These are phyloP conservation scores for Madurella mycetomatis DNA, from an alignment of 2,329 filamentous ascomycete genomes.

Conservation along the genomic window DNA sequence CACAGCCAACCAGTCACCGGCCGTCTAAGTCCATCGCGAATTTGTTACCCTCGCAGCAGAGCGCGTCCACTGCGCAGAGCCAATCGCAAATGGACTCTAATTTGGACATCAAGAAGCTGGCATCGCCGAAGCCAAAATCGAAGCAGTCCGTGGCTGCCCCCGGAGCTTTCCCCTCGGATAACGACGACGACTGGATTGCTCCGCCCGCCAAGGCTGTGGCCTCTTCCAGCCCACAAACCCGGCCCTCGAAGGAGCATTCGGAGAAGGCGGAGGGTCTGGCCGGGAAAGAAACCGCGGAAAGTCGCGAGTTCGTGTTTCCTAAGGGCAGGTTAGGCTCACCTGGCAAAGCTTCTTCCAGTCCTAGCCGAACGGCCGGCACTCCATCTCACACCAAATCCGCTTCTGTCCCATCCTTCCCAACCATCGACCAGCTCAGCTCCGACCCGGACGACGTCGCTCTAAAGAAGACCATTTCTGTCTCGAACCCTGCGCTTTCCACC, in stretches of 20 bases:
- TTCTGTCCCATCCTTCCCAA: slow-evolving; percentile 55
- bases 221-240: slow-evolving; percentile 34
- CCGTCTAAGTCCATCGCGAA: slow-evolving; percentile 46
- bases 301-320: slow-evolving; percentile 42
- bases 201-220: slow-evolving; percentile 41
- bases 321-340: slow-evolving; percentile 39
- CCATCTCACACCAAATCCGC: slow-evolving; percentile 57
- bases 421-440: slow-evolving; percentile 17
- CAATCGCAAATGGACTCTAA: slow-evolving; percentile 14
- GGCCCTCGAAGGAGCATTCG: slow-evolving; percentile 56
- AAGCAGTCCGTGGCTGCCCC: slow-evolving; percentile 40
- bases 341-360: slow-evolving; percentile 28
- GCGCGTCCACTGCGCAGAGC: slow-evolving; percentile 28
- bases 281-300: slow-evolving; percentile 45
- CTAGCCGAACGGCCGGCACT: slow-evolving; percentile 31
- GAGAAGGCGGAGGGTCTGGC: slow-evolving; percentile 57
- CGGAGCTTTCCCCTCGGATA: slow-evolving; percentile 57
- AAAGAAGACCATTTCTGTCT: slow-evolving; percentile 59
- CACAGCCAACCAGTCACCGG: slow-evolving; percentile 45
- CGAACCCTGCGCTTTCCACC: slow-evolving; percentile 49
- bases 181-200: slow-evolving; percentile 62
- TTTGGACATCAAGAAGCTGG: slow-evolving; percentile 25
- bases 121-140: slow-evolving; percentile 33
- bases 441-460: slow-evolving; percentile 35
- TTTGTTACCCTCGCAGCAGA: slow-evolving; percentile 33